phyloP scores from a whole-genome alignment of 1,284 basidiomycete genomes.

The Ganoderma resinaceum region DNA sequence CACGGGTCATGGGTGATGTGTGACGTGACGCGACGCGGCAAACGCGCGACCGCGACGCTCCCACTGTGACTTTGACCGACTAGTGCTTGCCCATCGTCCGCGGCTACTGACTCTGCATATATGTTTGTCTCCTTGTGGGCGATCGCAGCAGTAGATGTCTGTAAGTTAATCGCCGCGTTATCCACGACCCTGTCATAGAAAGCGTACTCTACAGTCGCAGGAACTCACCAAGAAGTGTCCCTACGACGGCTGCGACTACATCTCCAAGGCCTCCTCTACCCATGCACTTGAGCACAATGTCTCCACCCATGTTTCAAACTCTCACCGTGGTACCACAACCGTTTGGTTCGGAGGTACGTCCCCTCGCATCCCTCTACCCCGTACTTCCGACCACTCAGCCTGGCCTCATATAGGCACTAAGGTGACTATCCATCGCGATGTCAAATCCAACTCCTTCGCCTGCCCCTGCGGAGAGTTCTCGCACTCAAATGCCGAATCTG shows the following conservation, averaged over 20 bases:
- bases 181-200: not conserved
- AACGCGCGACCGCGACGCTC: not conserved
- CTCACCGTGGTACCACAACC: constrained; percentile 14
- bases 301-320: constrained; percentile 18
- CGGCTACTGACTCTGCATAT: not conserved
- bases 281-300: constrained; percentile 16
- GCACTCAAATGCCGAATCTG: constrained; percentile 9
- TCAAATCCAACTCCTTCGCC: constrained; percentile 14
- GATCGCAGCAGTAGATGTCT: not conserved
- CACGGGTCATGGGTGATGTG: too few species aligned
- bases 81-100: not conserved
- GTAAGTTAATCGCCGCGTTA: not conserved
- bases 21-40: not conserved
- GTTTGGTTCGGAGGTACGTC: constrained; percentile 27
- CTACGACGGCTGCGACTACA: constrained; percentile 18
- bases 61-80: not conserved
- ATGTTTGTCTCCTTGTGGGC: not conserved
- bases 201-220: not conserved
- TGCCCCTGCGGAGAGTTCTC: constrained; percentile 24
- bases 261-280: not conserved
- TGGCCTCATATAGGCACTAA: not conserved
- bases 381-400: not conserved
- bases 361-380: not conserved
- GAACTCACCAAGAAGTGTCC: not conserved
- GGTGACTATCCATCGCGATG: constrained; percentile 21